Percentiles rank a stretch among this genome's conserved stretches.
Evolutionary conservation across 257 asterid species (phyloP).

Genomic region (Nicotiana noctiflora): DNA sequence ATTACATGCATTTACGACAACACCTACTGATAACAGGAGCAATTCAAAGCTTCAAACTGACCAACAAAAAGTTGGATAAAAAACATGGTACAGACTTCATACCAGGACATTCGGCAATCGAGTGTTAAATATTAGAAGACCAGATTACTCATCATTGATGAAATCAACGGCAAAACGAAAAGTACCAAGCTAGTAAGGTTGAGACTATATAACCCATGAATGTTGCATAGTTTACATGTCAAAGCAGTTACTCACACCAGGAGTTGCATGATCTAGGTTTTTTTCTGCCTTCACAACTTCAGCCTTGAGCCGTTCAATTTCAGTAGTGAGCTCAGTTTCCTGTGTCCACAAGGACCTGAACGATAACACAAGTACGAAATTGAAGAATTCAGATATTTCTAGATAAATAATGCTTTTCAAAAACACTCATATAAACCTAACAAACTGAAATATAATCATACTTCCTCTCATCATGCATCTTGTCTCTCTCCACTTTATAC

Average conservation of each 20-base stretch:
- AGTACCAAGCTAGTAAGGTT: not conserved
- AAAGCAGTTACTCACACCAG: conserved; percentile 66
- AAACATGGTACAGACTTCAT: not conserved
- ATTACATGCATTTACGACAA: not conserved
- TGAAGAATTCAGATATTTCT: conserved; percentile 9
- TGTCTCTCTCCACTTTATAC: conserved; percentile 66
- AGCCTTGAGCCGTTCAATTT: conserved; percentile 71
- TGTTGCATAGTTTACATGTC: not conserved
- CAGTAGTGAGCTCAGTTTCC: conserved; percentile 68
- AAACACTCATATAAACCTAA: conserved; percentile 9
- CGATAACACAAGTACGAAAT: conserved; percentile 16
- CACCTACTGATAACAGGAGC: not conserved
- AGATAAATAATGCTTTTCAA: not conserved
- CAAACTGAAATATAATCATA: conserved; percentile 30
- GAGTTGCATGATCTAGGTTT: conserved; percentile 94
- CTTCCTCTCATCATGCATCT: conserved; percentile 82
- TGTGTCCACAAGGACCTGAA: conserved; percentile 79
- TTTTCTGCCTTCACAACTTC: conserved; percentile 93
- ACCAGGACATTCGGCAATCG: not conserved
- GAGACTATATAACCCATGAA: not conserved
- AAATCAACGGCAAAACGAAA: not conserved
- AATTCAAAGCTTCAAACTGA: not conserved
- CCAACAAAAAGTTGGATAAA: not conserved
- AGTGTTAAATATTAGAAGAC: not conserved
- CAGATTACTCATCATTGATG: not conserved